These are phyloP conservation scores for Brassica nigra DNA, from an alignment of 345 rosid genomes.

Conservation along the genomic window DNA sequence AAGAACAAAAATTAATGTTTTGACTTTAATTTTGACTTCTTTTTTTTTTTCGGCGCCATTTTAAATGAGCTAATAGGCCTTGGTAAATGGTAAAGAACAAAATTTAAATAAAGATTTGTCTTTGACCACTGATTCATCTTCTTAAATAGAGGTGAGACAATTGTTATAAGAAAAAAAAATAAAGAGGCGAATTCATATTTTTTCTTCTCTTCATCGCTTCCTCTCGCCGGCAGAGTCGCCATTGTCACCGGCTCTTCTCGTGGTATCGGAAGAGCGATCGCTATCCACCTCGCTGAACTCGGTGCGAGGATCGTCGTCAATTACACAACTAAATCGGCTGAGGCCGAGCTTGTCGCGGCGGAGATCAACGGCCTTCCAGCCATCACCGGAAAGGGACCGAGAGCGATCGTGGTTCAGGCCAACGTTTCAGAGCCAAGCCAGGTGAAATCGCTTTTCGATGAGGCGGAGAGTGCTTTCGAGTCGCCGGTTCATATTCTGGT, in stretches of 20 bases:
- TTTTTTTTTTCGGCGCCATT: no score
- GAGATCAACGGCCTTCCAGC: constrained; percentile 51
- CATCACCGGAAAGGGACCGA: constrained; percentile 30
- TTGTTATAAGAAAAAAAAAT: no score
- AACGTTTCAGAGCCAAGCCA: constrained; percentile 63
- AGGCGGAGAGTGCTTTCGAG: constrained; percentile 54
- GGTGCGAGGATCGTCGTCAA: constrained; percentile 61
- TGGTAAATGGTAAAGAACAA: no score
- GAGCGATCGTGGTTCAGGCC: constrained; percentile 53
- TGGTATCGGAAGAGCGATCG: constrained; percentile 68
- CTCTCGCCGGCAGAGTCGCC: constrained; percentile 60
- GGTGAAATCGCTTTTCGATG: constrained; percentile 61
- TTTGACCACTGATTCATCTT: no score
- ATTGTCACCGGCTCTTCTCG: constrained; percentile 70
- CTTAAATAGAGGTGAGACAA: no score
- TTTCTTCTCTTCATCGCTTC: not conserved
- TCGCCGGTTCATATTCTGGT: constrained; percentile 57
- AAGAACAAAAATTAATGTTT: no score
- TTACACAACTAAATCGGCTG: constrained; percentile 52
- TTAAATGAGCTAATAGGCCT: no score
- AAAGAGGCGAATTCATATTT: not conserved
- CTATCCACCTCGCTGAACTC: constrained; percentile 62
- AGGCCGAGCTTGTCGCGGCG: constrained; percentile 52
- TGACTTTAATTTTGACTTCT: no score
- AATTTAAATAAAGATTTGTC: no score